Base-by-base conservation (phyloP, 805 yeast species). In the Cyberlindnera bimundalis region DNA sequence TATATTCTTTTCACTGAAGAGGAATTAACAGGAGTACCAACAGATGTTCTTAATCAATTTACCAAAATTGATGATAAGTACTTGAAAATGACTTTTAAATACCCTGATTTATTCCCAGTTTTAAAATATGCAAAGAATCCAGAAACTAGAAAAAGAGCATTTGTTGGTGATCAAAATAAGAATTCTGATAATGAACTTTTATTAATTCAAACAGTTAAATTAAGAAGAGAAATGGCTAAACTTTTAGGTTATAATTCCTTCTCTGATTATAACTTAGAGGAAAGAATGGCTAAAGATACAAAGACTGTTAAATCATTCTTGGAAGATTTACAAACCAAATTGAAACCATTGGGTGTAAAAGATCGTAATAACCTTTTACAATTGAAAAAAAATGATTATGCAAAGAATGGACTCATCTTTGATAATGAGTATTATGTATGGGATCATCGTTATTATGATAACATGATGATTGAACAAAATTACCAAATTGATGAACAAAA, bases 81-180 rank as follows among this genome's bases (percentile, higher is more conserved):
- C n/a, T 67, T 60, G 50, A 81, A 81, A 56, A 82, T 87, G 70
- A 82, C 93, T 2, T 84, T 76, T 67, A 85, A 87, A 60, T 84
- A 83, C 54, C 93, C 95, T 1, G 95, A 86, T 56, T 61, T 82
- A 35, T 66, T 81, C 46, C 95, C 95, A 2, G 82, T 83, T n/a
- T 61, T 84, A 60, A 83, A 84, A 58, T 79, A 79, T 59, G 90
- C 95, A 31, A 68, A 71, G 41, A 64, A 64, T 47, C 71, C 79
- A 31, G 74, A 73, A 16, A 84, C 93, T 3, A 76, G 96, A 64
- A 79, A 76, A 55, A 56, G 61, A 11, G 87, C 88, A 2, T 81
- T 70, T 51, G 53, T 74, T 33, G 88, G 81, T 21, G 82, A 81
- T 59, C 87, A 81, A 59, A 76, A 78, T 58, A 81, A 84, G 53